Conservation (phyloP, 2,329 filamentous ascomycete species). For the Xylariaceae sp. region DNA sequence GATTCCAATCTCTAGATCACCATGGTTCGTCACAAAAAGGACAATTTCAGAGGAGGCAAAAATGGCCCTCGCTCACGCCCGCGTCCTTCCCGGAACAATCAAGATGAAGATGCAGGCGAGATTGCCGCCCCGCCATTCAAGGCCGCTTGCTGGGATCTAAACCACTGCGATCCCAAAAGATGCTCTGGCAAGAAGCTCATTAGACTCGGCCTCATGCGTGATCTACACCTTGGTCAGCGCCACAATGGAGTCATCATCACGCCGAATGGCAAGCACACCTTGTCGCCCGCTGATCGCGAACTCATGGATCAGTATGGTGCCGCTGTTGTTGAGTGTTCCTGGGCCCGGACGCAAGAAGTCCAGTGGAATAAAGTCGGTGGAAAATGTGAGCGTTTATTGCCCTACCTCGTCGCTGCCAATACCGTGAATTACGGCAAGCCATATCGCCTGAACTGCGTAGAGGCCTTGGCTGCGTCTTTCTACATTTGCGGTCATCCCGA, state of each 20-base stretch:
- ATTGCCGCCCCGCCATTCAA: slow-evolving; percentile 61
- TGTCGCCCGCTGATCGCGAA: slow-evolving; percentile 77
- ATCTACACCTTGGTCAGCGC: slow-evolving; percentile 85
- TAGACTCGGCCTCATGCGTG: slow-evolving; percentile 86
- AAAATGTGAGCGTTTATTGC: slow-evolving; percentile 83
- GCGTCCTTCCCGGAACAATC: slow-evolving; percentile 24
- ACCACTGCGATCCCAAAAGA: slow-evolving; percentile 93
- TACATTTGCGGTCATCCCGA: slow-evolving; percentile 86
- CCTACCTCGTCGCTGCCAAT: slow-evolving; percentile 94
- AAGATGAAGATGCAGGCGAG: slow-evolving; percentile 36
- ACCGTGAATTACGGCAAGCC: slow-evolving; percentile 96
- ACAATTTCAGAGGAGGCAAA: slow-evolving; percentile 71
- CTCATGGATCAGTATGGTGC: slow-evolving; percentile 84
- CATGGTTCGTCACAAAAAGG: slow-evolving; percentile 98
- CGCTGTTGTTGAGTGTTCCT: slow-evolving; percentile 94
- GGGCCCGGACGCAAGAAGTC: slow-evolving; percentile 87
- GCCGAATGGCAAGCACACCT: slow-evolving; percentile 80
- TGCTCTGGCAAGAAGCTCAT: slow-evolving; percentile 96
- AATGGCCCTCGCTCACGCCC: slow-evolving; percentile 54
- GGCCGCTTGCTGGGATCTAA: slow-evolving; percentile 95
- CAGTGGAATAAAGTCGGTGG: slow-evolving; percentile 89
- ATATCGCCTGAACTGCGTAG: slow-evolving; percentile 91
- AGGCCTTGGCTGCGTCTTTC: slow-evolving; percentile 88
- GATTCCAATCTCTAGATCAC: neutral
- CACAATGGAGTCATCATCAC: slow-evolving; percentile 90